These are phyloP conservation scores for Fraxinus floribunda DNA, from an alignment of 305 asterid genomes.

Conservation along the genomic window DNA sequence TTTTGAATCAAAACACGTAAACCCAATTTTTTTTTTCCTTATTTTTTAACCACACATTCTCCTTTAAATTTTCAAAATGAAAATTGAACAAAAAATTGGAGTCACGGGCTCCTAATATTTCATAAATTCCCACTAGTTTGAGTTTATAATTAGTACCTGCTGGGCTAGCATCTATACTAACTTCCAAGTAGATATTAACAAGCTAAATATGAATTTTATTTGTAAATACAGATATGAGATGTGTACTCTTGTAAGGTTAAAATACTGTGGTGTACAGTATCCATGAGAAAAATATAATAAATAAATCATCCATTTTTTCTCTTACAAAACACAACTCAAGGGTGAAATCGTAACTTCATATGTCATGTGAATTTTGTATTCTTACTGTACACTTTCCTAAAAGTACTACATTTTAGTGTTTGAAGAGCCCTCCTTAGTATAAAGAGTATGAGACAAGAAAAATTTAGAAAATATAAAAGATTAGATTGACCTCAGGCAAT, in stretches of 20 bases:
- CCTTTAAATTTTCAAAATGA: too few relatives aligned
- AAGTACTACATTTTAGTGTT: not conserved
- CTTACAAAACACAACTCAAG: not conserved
- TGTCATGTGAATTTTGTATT: not conserved
- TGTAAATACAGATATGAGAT: not conserved
- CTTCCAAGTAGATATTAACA: not conserved
- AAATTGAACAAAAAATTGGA: too few relatives aligned
- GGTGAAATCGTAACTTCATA: not conserved
- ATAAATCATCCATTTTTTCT: not conserved
- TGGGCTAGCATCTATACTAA: not conserved
- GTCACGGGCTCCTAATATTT: too few relatives aligned
- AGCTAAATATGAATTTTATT: not conserved
- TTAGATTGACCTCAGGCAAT: slow-evolving; percentile 56
- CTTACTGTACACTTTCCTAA: not conserved
- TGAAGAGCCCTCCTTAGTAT: not conserved
- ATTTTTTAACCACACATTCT: too few relatives aligned
- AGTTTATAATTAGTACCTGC: not conserved
- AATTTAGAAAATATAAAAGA: not conserved
- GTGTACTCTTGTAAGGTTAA: not conserved
- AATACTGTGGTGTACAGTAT: not conserved
- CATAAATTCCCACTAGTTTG: not conserved
- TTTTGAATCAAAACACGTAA: not conserved
- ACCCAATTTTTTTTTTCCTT: too few relatives aligned
- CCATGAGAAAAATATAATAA: not conserved
- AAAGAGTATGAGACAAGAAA: not conserved